Base-by-base conservation (phyloP, 169 alveolate species). In the Condylostoma magnum region DNA sequence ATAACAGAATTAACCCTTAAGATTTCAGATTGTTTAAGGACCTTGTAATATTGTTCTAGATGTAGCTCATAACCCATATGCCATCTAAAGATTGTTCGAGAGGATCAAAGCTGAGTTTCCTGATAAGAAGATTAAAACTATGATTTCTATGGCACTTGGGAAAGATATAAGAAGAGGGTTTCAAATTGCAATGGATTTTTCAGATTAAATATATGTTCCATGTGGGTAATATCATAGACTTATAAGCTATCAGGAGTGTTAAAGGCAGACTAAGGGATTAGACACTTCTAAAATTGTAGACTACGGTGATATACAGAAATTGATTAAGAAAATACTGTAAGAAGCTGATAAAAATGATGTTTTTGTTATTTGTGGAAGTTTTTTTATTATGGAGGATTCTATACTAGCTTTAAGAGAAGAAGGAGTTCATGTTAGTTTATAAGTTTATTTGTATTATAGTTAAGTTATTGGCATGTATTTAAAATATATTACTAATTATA, bases 51-150 rank as follows among this genome's bases (percentile, higher is more conserved):
- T 75, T 0, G 93, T 91, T 43, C 38, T 94, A 27, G 98, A 94
- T 56, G 94, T 92, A 6, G 94, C 92, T 5, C 98, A 94, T 67
- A 94, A 94, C 65, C 92, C 86, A 50, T 72, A 86, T 2, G 97
- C 96, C 5, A 46, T 94, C 30, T 91, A 86, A 56, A 66, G 94
- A 55, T 84, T 91, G 10, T 76, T 87, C n/a, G 57, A 63, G 15
- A 93, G 65, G 36, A 3, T 85, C 4, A 69, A 63, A 25, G 43
- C 20, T 2, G 2, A 58, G 3, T 69, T 56, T 63, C 72, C 78
- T 3, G 28, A 51, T 31, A 60, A 63, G 8, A 60, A 55, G 48
- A 8, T 71, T 10, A 31, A 36, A 31, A 56, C 65, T 36, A 48
- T 76, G 36, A 71, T 67, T 69, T 85, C 84, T 31, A 51, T 79